These are phyloP conservation scores for Camelina neglecta DNA, from an alignment of 345 rosid species.

Conservation along the genomic window DNA sequence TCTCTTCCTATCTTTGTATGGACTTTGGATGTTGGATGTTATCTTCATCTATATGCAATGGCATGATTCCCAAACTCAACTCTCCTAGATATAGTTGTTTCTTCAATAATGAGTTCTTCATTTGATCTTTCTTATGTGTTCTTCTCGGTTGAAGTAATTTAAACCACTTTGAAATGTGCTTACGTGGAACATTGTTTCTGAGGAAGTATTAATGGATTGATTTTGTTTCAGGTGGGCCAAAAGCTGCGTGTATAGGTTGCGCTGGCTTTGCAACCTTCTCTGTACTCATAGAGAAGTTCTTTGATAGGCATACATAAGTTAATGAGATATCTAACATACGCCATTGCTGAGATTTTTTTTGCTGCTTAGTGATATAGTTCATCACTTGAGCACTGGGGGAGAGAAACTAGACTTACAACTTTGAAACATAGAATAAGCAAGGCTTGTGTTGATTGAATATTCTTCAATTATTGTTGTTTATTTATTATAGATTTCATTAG, in stretches of 20 bases:
- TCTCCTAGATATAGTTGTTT: neutral
- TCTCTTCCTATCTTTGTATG: constrained; percentile 2
- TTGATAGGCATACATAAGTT: constrained; percentile 70
- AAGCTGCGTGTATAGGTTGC: constrained; percentile 89
- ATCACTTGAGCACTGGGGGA: constrained; percentile 25
- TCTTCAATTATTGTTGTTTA: constrained; percentile 28
- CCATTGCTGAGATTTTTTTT: constrained; percentile 21
- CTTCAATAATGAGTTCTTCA: neutral
- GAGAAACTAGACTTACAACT: constrained; percentile 27
- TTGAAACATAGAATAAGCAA: constrained; percentile 27
- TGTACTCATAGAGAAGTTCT: constrained; percentile 90
- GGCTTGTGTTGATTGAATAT: constrained; percentile 31
- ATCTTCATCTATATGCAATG: neutral
- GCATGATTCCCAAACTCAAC: neutral
- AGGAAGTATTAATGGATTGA: constrained; percentile 7
- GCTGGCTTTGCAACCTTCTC: constrained; percentile 97
- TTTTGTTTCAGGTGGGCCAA: constrained; percentile 69
- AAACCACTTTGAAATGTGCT: neutral
- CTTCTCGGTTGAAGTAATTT: neutral
- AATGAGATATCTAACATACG: constrained; percentile 21
- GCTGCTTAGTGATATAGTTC: constrained; percentile 17
- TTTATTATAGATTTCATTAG: constrained; percentile 18
- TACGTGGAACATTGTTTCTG: neutral
- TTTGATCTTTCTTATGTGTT: neutral
- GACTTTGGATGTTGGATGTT: no score